Base-by-base conservation (phyloP, 768 basidiomycete genomes). In the Epithele typhae region DNA sequence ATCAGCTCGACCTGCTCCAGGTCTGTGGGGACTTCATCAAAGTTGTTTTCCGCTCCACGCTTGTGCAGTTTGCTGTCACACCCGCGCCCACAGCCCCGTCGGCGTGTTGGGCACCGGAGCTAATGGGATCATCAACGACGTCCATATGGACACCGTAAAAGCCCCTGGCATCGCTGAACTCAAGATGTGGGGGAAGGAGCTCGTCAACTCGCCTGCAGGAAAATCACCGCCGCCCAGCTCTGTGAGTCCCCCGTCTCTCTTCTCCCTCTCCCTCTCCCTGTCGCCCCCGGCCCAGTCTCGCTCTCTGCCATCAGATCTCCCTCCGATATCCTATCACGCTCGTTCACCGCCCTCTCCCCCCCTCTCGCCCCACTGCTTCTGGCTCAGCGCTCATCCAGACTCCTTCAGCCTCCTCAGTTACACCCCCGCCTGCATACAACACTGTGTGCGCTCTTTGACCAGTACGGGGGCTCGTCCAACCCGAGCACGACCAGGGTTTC, bases 331-430 rank as follows among this genome's bases (percentile, higher is more conserved):
- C 30, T 18, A 36, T 15, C 21, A n/a, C n/a, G n/a, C n/a, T n/a
- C n/a, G n/a, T n/a, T n/a, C n/a, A n/a, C n/a, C n/a, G n/a, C n/a
- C n/a, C n/a, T n/a, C n/a, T n/a, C n/a, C n/a, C n/a, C n/a, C n/a
- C n/a, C n/a, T n/a, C n/a, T n/a, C n/a, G n/a, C n/a, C n/a, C n/a
- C 8, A 17, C 43, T 21, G 6, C 15, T 5, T 30, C n/a, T n/a
- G n/a, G 27, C 27, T 30, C 27, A 30, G 7, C 14, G 27, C 27
- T 43, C 42, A 25, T 39, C 54, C 53, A 94, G 92, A 90, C 72
- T 97, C 96, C 69, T 79, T 96, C 41, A 94, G 97, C 67, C 98
- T 98, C 64, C 98, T 98, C 70, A 98, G 98, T 64, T 92, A 97
- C 62, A 78, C 82, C 1, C 77, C 98, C 30, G 92, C 90, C 15